phyloP scores from a whole-genome alignment of 345 rosid genomes.

The Viola odorata region DNA sequence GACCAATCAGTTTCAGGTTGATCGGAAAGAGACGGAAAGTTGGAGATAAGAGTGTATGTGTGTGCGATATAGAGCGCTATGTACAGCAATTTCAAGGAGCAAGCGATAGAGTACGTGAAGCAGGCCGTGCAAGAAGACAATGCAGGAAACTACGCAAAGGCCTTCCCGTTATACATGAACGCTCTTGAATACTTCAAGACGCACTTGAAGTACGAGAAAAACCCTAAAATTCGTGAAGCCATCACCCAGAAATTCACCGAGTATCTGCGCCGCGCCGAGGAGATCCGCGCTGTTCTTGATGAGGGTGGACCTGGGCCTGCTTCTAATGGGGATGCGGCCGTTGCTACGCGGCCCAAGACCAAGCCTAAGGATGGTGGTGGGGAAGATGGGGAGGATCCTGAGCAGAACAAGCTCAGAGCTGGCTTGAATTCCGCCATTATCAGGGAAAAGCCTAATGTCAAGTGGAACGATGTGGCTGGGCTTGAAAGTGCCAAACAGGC shows the following conservation, averaged over 20 bases:
- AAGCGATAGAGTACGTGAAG: slow-evolving; percentile 89
- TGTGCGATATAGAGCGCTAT: slow-evolving; percentile 17
- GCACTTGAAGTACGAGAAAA: slow-evolving; percentile 94
- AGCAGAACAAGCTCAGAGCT: slow-evolving; percentile 69
- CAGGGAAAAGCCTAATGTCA: slow-evolving; percentile 81
- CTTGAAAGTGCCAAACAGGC: slow-evolving; percentile 92
- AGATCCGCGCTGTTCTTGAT: slow-evolving; percentile 84
- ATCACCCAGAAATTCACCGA: slow-evolving; percentile 79
- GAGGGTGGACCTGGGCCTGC: slow-evolving; percentile 75
- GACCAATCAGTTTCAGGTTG: no score
- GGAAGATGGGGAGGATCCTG: slow-evolving; percentile 76
- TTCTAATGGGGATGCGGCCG: slow-evolving; percentile 70
- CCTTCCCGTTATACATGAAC: slow-evolving; percentile 85
- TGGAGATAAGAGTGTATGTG: no score
- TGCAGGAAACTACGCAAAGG: slow-evolving; percentile 84
- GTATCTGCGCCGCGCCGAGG: slow-evolving; percentile 94
- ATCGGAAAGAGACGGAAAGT: no score
- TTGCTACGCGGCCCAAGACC: slow-evolving; percentile 62
- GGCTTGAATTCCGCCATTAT: slow-evolving; percentile 80
- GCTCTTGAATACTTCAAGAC: slow-evolving; percentile 94
- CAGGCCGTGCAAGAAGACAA: slow-evolving; percentile 88
- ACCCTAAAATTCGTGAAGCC: slow-evolving; percentile 78
- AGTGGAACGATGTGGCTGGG: slow-evolving; percentile 93
- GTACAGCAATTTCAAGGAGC: slow-evolving; percentile 97
- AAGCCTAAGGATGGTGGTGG: slow-evolving; percentile 87